Conservation (phyloP, 805 yeast genomes). For the Brettanomyces anomalus region DNA sequence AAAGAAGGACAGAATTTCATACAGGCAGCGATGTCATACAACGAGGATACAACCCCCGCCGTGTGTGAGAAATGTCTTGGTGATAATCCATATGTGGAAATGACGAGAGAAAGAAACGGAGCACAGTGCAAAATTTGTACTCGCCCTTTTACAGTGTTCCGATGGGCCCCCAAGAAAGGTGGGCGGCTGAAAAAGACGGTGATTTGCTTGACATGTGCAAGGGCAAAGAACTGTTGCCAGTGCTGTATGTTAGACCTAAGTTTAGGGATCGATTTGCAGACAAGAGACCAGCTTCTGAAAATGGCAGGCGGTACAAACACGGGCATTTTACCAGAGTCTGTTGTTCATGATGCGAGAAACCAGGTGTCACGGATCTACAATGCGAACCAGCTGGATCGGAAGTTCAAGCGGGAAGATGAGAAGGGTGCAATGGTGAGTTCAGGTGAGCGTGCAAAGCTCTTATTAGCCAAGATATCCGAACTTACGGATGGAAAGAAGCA, state of each 20-base stretch:
- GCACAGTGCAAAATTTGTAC: conserved; percentile 83
- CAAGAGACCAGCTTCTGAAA: conserved; percentile 73
- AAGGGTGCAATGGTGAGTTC: conserved; percentile 13
- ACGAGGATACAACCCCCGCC: conserved; percentile 36
- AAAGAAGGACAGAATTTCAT: no score
- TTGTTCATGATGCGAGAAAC: conserved; percentile 38
- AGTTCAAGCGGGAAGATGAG: conserved; percentile 9
- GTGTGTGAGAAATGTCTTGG: conserved; percentile 75
- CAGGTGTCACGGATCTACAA: conserved; percentile 42
- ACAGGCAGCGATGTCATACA: conserved; percentile 4
- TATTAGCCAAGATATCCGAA: conserved; percentile 3
- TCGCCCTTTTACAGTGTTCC: conserved; percentile 71
- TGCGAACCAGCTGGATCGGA: conserved; percentile 37
- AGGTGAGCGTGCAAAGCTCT: conserved; percentile 4
- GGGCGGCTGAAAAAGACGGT: conserved; percentile 49
- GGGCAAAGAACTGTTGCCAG: conserved; percentile 79
- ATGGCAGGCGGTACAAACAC: conserved; percentile 43
- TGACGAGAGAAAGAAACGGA: conserved; percentile 64
- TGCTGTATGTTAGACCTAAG: conserved; percentile 75
- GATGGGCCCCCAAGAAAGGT: conserved; percentile 49
- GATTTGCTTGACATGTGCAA: conserved; percentile 74
- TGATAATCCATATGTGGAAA: conserved; percentile 49
- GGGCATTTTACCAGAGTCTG: conserved; percentile 21
- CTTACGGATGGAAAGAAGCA: conserved; percentile 5
- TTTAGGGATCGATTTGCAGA: conserved; percentile 68